Conservation (phyloP, 2,329 filamentous ascomycete genomes). For the Penicillium sp. region DNA sequence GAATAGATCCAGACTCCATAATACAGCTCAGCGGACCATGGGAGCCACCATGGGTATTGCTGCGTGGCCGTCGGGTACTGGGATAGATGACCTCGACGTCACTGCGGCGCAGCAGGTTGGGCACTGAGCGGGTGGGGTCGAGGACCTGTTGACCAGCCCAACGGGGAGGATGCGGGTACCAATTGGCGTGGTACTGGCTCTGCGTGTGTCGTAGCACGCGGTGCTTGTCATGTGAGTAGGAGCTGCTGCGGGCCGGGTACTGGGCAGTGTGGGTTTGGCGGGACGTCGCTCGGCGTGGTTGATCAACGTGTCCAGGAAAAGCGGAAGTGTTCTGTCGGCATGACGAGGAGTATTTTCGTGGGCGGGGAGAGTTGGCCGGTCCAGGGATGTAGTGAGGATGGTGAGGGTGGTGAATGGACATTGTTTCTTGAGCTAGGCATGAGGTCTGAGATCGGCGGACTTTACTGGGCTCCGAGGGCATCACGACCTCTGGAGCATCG, state of each 20-base stretch:
- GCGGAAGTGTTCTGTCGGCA: slow-evolving; percentile 11
- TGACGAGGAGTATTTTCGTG: slow-evolving; percentile 19
- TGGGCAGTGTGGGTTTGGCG: slow-evolving; percentile 10
- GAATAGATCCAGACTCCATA: slow-evolving; percentile 24
- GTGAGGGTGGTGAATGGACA: slow-evolving; percentile 29
- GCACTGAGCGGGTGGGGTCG: slow-evolving; percentile 23
- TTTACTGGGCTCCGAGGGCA: slow-evolving; percentile 23
- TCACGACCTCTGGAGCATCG: slow-evolving; percentile 39
- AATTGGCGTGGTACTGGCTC: slow-evolving; percentile 30
- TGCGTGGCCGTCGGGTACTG: slow-evolving; percentile 37
- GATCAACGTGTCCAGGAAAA: slow-evolving; percentile 10
- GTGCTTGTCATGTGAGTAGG: slow-evolving; percentile 31
- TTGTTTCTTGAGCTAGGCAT: slow-evolving; percentile 13
- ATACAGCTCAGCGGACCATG: slow-evolving; percentile 33
- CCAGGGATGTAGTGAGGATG: slow-evolving; percentile 28
- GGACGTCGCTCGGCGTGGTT: slow-evolving; percentile 8
- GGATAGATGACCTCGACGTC: slow-evolving; percentile 38
- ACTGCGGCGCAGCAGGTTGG: slow-evolving; percentile 29
- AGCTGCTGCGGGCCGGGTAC: slow-evolving; percentile 17
- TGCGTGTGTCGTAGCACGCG: slow-evolving; percentile 30
- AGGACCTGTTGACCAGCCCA: slow-evolving; percentile 25
- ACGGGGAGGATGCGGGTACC: slow-evolving; percentile 17
- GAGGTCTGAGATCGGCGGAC: slow-evolving; percentile 30
- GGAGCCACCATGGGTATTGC: slow-evolving; percentile 32
- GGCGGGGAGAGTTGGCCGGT: slow-evolving; percentile 13